These are phyloP conservation scores for Chernovozyma sophiae-reginae DNA, from an alignment of 1,139 yeast genomes.

Conservation along the genomic window DNA sequence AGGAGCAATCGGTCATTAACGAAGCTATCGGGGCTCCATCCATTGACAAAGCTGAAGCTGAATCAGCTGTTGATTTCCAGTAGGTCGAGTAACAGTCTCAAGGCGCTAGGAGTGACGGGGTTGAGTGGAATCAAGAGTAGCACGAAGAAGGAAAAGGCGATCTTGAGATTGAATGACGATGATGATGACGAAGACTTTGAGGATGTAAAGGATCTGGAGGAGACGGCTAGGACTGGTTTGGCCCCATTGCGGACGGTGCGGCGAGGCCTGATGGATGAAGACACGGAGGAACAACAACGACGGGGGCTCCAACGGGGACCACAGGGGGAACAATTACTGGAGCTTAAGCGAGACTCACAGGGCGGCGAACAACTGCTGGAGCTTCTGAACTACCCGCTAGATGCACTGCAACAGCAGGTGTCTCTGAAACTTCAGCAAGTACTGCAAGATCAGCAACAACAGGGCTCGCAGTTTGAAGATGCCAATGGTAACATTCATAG, in stretches of 20 bases:
- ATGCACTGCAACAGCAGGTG: too few relatives aligned
- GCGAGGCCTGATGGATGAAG: too few relatives aligned
- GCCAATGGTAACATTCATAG: conserved; percentile 1
- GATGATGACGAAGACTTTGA: conserved; percentile 27
- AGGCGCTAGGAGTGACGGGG: conserved; percentile 20
- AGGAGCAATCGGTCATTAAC: conserved; percentile 37
- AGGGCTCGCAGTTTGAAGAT: background rate
- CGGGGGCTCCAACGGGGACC: too few relatives aligned
- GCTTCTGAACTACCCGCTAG: too few relatives aligned
- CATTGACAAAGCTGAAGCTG: conserved; percentile 36
- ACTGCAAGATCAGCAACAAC: background rate
- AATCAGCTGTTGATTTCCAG: conserved; percentile 27
- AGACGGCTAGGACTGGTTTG: background rate
- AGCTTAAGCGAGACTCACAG: too few relatives aligned
- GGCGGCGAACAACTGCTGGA: too few relatives aligned
- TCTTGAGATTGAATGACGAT: conserved; percentile 34
- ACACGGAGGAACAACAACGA: too few relatives aligned
- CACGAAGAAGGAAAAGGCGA: conserved; percentile 38
- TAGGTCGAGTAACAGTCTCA: conserved; percentile 34
- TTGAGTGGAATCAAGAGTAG: conserved; percentile 36
- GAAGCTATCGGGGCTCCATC: conserved; percentile 34
- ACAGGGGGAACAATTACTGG: too few relatives aligned
- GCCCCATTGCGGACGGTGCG: background rate
- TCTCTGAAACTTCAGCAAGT: too few relatives aligned
- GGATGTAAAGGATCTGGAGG: conserved; percentile 10